Evolutionary conservation across 495 filamentous ascomycete species (phyloP), one percentile per base, ranked within the genome.

Genomic region (Penicillium alfredii): DNA sequence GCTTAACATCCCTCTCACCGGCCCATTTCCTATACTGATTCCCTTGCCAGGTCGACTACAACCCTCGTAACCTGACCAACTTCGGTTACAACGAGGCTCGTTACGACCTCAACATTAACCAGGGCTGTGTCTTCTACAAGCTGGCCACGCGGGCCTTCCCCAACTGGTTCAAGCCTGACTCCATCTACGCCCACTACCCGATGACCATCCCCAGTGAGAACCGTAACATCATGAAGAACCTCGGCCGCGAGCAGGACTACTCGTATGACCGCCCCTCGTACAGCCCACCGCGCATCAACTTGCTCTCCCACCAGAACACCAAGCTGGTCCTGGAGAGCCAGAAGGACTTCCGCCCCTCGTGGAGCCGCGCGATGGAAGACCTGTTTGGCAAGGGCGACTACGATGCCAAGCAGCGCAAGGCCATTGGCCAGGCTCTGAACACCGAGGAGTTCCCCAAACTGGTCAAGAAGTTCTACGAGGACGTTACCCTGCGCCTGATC

Each of bases 111-210:
- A 84, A 79, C 49, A 61, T 88, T 49, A 78, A 88, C 50, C 78
- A 89, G 49, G 87, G 87, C 13, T 86, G 82, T 44, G 82, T 90
- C 3, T 80, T 89, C 56, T 89, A 89, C 66, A 94, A 90, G 65
- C 68, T 93, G 34, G 80, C 86, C 33, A 62, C 81, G 30, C 73
- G 82, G 13, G 81, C 86, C 2, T 88, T 94, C 71, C 87, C 87
- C 2, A 74, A 82, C 44, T 77, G 80, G 54, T 90, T 85, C 76
- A 81, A 80, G 55, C 53, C 65, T 18, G 82, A 92, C 60, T 88
- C 84, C 1, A 78, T 89, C 40, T 93, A 92, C 42, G 85, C 85
- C n/a, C 83, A 88, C 48, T 92, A 84, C 52, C 87, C 87, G 4
- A 84, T 94, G 76, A 86, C 83, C 4, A 79, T 84, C 15, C 82